Evolutionary conservation across 495 filamentous ascomycete species (phyloP).

Genomic region (Penicillium verhagenii): DNA sequence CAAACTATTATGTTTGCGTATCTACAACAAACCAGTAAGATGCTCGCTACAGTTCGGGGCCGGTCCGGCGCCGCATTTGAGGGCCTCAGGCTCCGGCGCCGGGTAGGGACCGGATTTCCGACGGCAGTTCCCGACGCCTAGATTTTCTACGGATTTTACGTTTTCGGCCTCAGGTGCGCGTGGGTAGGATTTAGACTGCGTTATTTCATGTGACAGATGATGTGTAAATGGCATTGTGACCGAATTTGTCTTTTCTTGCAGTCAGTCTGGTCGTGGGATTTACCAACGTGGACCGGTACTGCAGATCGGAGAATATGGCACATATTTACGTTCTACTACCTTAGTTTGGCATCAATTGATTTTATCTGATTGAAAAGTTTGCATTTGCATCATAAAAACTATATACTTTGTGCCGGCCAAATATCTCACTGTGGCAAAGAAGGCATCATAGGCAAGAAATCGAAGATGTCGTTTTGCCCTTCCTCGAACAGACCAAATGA

Average conservation of each 20-base stretch:
- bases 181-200: constrained; percentile 2
- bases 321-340: too few relatives aligned
- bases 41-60: constrained; percentile 16
- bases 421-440: constrained; percentile 28
- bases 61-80: constrained; percentile 30
- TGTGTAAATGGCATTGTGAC: background rate
- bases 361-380: too few relatives aligned
- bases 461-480: constrained; percentile 45
- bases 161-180: constrained; percentile 8
- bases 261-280: background rate
- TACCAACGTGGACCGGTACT: background rate
- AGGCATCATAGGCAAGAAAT: constrained; percentile 45
- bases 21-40: constrained; percentile 19
- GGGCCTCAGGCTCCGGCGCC: constrained; percentile 20
- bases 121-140: constrained; percentile 11
- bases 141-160: constrained; percentile 6
- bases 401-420: too few relatives aligned
- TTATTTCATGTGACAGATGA: background rate
- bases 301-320: constrained; percentile 1
- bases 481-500: constrained; percentile 48
- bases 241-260: background rate
- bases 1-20: constrained; percentile 21
- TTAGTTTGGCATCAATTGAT: too few relatives aligned
- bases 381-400: too few relatives aligned
- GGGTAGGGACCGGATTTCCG: constrained; percentile 27